phyloP scores from a whole-genome alignment of 2,329 filamentous ascomycete species.

The Emydomyces testavorans region DNA sequence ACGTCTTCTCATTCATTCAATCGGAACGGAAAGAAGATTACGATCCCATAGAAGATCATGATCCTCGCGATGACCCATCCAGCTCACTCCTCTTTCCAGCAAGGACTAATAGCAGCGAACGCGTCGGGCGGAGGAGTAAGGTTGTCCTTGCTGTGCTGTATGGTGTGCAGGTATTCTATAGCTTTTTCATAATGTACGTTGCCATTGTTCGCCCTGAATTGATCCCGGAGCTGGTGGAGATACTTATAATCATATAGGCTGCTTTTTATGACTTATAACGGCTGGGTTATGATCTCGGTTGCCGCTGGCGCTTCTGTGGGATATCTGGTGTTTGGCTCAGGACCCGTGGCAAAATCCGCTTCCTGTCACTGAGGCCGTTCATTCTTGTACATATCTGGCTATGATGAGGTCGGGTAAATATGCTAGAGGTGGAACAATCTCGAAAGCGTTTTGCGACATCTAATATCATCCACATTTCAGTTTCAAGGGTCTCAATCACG shows the following conservation, averaged over 20 bases:
- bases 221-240: background rate
- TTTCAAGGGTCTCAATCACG: constrained; percentile 21
- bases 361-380: constrained; percentile 62
- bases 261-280: constrained; percentile 99
- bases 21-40: constrained; percentile 1
- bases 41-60: background rate
- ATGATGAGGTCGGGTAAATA: background rate
- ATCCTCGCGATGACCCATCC: constrained; percentile 33
- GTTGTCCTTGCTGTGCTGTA: constrained; percentile 74
- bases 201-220: background rate
- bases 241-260: constrained; percentile 49
- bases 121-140: constrained; percentile 56
- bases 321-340: constrained; percentile 67
- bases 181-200: constrained; percentile 97
- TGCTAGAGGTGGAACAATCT: background rate
- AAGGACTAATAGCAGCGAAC: constrained; percentile 47
- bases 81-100: constrained; percentile 67
- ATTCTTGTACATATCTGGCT: background rate
- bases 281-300: constrained; percentile 90
- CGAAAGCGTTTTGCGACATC: background rate
- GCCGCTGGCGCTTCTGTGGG: constrained; percentile 80
- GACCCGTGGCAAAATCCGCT: constrained; percentile 66
- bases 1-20: constrained; percentile 8
- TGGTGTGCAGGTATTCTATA: constrained; percentile 91
- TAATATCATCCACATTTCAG: background rate